These are phyloP conservation scores for Colletotrichum sp. DNA, from an alignment of 2,329 filamentous ascomycete species.

Conservation along the genomic window DNA sequence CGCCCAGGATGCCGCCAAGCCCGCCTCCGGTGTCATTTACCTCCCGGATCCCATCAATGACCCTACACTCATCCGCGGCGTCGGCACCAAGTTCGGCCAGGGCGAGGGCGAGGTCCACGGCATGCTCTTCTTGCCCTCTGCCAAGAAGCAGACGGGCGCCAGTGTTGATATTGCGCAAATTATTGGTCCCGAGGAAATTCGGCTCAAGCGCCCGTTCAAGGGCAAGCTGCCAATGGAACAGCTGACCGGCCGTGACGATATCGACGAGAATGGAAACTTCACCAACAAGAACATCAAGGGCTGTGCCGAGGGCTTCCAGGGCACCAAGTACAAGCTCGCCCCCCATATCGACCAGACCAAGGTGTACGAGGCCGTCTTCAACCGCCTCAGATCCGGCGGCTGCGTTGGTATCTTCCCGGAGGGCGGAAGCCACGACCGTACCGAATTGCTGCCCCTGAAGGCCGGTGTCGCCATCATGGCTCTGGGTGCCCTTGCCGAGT, in stretches of 20 bases:
- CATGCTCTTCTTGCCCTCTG: slow-evolving; percentile 83
- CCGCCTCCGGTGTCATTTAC: slow-evolving; percentile 81
- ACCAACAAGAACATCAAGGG: slow-evolving; percentile 59
- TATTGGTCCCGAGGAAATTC: slow-evolving; percentile 77
- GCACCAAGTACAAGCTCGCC: slow-evolving; percentile 84
- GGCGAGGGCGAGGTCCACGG: slow-evolving; percentile 76
- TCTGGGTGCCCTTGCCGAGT: slow-evolving; percentile 82
- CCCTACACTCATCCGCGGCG: slow-evolving; percentile 78
- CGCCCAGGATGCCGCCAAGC: slow-evolving; percentile 86
- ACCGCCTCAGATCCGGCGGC: slow-evolving; percentile 78
- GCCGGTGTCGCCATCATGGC: slow-evolving; percentile 99
- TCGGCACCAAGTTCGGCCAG: slow-evolving; percentile 82
- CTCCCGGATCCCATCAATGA: slow-evolving; percentile 87
- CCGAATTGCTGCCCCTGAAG: slow-evolving; percentile 90
- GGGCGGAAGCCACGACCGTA: slow-evolving; percentile 93
- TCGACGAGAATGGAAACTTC: slow-evolving; percentile 70
- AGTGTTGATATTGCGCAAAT: slow-evolving; percentile 87
- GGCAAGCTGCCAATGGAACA: slow-evolving; percentile 77
- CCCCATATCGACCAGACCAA: slow-evolving; percentile 93
- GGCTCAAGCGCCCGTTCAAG: slow-evolving; percentile 87
- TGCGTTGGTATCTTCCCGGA: slow-evolving; percentile 98
- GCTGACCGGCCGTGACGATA: slow-evolving; percentile 79
- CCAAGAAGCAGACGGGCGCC: slow-evolving; percentile 77
- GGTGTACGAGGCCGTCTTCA: slow-evolving; percentile 93
- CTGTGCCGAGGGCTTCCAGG: slow-evolving; percentile 67